phyloP scores from a whole-genome alignment of 2,329 filamentous ascomycete species.

The Penicillium sp. region DNA sequence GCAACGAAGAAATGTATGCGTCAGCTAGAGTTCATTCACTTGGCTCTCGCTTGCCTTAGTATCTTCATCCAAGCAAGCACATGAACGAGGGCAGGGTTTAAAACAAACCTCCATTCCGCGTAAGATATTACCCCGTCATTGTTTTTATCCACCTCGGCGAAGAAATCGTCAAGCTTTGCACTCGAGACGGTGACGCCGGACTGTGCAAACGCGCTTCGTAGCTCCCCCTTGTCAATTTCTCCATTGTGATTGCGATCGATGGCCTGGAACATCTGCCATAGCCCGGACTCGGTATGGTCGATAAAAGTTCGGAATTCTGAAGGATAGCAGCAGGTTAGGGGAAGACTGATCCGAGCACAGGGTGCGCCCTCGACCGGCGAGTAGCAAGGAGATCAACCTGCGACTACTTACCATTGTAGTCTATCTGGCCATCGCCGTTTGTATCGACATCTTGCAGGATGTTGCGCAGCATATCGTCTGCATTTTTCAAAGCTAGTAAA shows the following conservation, averaged over 20 bases:
- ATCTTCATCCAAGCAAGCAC: background rate
- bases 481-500: slow-evolving; percentile 77
- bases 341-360: slow-evolving; percentile 10
- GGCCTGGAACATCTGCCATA: slow-evolving; percentile 77
- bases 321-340: slow-evolving; percentile 29
- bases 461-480: slow-evolving; percentile 78
- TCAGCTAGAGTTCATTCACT: background rate
- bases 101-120: slow-evolving; percentile 89
- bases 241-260: slow-evolving; percentile 88
- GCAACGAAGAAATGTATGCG: slow-evolving; percentile 12
- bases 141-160: slow-evolving; percentile 86
- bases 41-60: background rate
- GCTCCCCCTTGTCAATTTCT: slow-evolving; percentile 81
- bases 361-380: slow-evolving; percentile 7
- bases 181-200: slow-evolving; percentile 79
- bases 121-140: slow-evolving; percentile 85
- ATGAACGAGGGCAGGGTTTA: slow-evolving; percentile 25
- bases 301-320: slow-evolving; percentile 90
- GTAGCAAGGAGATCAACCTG: slow-evolving; percentile 19
- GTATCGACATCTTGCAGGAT: slow-evolving; percentile 83
- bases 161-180: slow-evolving; percentile 80
- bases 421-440: slow-evolving; percentile 84
- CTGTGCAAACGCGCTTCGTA: slow-evolving; percentile 74
- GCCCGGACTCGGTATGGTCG: slow-evolving; percentile 80
- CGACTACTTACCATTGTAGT: slow-evolving; percentile 73